Evolutionary conservation across 495 filamentous ascomycete species (phyloP), one percentile per base, ranked within the genome.

Genomic region (Xylaria telfairii): DNA sequence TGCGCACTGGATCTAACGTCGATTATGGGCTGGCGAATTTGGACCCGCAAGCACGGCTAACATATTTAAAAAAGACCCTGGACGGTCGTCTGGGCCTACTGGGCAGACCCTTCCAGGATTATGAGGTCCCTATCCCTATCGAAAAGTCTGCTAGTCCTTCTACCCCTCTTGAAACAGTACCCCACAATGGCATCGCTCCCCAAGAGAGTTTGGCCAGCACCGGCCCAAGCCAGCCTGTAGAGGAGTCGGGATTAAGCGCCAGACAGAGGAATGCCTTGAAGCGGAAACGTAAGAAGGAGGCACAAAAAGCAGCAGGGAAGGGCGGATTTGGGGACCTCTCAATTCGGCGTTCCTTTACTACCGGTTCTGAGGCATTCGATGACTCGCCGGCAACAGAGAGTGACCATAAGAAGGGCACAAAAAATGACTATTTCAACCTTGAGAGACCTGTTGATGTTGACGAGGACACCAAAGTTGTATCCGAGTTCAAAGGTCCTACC

Each of bases 181-280:
- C 73, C 19, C 67, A 76, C 19, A 89, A 89, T 73, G 88, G 83
- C 57, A 56, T 80, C 12, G 68, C 72, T 37, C 79, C 78, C 19
- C 77, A 80, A 32, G 83, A 86, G 28, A 75, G 74, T 53, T 65
- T 72, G 42, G 49, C 68, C 53, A 77, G 72, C 54, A 61, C 73
- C 30, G 73, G 71, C 56, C 73, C 80, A 32, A 71, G 73, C 56
- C 81, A 81, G 54, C 72, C 83, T 73, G 81, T 75, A 66, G 93
- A 94, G 63, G 93, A 96, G 63, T 79, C 87, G 0, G 90, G 89
- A 4, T 83, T 98, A 19, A 98, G 95, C 82, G 92, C 94, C 68
- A 90, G 96, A 17, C 96, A 98, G 77, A 85, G 97, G 34, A 99
- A 98, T 75, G 92, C 93, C 66, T 84, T 99, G 12, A 99, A 99